Evolutionary conservation across 257 asterid species (phyloP).

Genomic region (Ilex aquifolium): DNA sequence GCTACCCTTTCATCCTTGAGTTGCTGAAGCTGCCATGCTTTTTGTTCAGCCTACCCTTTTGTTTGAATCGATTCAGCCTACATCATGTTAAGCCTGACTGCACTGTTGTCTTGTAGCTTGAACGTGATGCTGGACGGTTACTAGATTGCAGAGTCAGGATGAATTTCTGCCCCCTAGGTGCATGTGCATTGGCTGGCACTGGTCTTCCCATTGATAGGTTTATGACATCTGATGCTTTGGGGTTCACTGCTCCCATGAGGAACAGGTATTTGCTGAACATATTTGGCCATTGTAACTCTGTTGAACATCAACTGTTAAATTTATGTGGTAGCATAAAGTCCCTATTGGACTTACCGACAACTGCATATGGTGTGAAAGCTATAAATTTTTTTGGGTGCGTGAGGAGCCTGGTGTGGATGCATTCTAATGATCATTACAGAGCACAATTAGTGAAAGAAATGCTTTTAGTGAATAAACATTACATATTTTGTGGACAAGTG

Average conservation of each 20-base stretch:
- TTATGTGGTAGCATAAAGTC: background rate
- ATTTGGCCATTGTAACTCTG: background rate
- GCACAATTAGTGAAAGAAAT: background rate
- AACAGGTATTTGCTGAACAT: slow-evolving; percentile 52
- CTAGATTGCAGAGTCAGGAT: slow-evolving; percentile 73
- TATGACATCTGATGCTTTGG: slow-evolving; percentile 89
- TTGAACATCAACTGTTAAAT: background rate
- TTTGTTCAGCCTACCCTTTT: too few species aligned
- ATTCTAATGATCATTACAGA: background rate
- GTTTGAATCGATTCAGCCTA: background rate
- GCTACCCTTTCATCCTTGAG: too few species aligned
- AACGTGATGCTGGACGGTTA: slow-evolving; percentile 88
- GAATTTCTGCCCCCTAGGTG: slow-evolving; percentile 92
- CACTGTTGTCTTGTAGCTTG: slow-evolving; percentile 56
- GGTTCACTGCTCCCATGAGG: slow-evolving; percentile 92
- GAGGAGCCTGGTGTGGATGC: too few species aligned
- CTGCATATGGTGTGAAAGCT: background rate
- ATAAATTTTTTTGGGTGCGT: too few species aligned
- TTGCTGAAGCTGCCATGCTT: too few species aligned
- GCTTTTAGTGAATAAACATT: too few species aligned
- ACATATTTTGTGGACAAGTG: too few species aligned
- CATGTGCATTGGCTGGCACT: slow-evolving; percentile 98
- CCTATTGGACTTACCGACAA: background rate
- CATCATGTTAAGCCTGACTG: slow-evolving; percentile 13
- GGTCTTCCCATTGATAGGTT: slow-evolving; percentile 97